Conservation (phyloP, 2,329 filamentous ascomycete species). For the Aureobasidium namibiae region DNA sequence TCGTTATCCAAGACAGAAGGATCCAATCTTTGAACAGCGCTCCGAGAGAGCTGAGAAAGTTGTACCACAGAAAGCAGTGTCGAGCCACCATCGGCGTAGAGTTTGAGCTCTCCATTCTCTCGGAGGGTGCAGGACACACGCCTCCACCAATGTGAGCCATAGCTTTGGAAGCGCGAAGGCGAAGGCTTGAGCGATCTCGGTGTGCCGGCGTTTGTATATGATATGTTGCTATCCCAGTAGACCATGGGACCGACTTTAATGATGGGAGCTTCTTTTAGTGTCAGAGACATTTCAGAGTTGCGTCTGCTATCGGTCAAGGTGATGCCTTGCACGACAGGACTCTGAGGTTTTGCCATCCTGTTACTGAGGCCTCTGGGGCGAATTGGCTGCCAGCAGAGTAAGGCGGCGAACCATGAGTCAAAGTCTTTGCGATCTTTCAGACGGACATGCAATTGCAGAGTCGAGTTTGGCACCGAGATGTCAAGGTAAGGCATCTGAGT, state of each 20-base stretch:
- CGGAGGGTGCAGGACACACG: slow-evolving; percentile 86
- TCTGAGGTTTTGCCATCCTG: slow-evolving; percentile 45
- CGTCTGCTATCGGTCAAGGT: slow-evolving; percentile 27
- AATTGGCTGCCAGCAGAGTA: slow-evolving; percentile 75
- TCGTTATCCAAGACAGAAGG: slow-evolving; percentile 86
- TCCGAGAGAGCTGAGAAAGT: slow-evolving; percentile 78
- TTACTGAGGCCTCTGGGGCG: slow-evolving; percentile 49
- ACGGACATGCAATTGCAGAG: slow-evolving; percentile 56
- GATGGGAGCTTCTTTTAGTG: slow-evolving; percentile 66
- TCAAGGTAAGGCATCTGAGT: slow-evolving; percentile 43
- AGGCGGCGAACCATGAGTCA: slow-evolving; percentile 70
- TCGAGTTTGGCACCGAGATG: slow-evolving; percentile 45
- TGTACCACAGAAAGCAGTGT: slow-evolving; percentile 75
- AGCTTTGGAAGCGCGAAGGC: slow-evolving; percentile 48
- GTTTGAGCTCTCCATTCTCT: slow-evolving; percentile 88
- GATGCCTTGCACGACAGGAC: slow-evolving; percentile 17
- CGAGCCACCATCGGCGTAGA: slow-evolving; percentile 79
- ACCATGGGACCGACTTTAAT: slow-evolving; percentile 72
- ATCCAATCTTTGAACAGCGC: slow-evolving; percentile 83
- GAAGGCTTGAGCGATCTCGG: slow-evolving; percentile 36
- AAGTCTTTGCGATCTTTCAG: slow-evolving; percentile 58
- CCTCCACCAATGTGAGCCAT: slow-evolving; percentile 64
- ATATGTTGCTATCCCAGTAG: slow-evolving; percentile 68
- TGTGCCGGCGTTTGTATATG: slow-evolving; percentile 37
- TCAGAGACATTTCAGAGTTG: slow-evolving; percentile 41